phyloP scores from a whole-genome alignment of 2,329 filamentous ascomycete genomes.

The Tetracladium maxilliforme region DNA sequence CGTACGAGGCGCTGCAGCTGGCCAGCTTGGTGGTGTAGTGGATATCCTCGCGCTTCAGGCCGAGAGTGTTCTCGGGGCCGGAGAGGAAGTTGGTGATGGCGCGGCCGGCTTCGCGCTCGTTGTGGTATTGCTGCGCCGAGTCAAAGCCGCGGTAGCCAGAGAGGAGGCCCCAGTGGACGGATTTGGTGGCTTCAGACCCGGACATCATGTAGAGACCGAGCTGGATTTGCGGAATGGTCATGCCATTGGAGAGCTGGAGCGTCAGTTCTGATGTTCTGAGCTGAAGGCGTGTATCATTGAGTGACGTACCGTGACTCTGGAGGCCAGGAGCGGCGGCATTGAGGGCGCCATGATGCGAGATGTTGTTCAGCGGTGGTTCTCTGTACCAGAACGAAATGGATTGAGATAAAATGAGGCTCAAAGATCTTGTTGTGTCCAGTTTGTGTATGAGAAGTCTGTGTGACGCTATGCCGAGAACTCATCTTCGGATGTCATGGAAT shows the following conservation, averaged over 20 bases:
- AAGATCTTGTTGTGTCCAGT: too few relatives aligned
- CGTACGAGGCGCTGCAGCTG: conserved; percentile 47
- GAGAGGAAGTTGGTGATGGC: conserved; percentile 45
- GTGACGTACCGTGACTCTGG: too few relatives aligned
- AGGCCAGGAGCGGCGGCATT: too few relatives aligned
- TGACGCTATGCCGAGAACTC: too few relatives aligned
- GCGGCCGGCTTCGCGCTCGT: conserved; percentile 55
- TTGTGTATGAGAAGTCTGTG: too few relatives aligned
- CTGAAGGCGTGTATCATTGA: too few relatives aligned
- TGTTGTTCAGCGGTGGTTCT: too few relatives aligned
- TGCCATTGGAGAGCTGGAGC: conserved; percentile 44
- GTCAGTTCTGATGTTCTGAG: too few relatives aligned
- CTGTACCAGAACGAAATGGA: too few relatives aligned
- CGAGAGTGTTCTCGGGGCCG: conserved; percentile 26
- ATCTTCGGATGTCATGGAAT: too few relatives aligned
- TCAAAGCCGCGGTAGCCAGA: conserved; percentile 36
- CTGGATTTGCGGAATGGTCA: conserved; percentile 56
- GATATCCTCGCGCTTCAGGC: conserved; percentile 50
- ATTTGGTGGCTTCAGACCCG: conserved; percentile 38
- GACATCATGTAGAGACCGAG: conserved; percentile 62
- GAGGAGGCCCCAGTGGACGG: conserved; percentile 41
- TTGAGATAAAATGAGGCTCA: too few relatives aligned
- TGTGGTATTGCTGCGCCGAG: conserved; percentile 42
- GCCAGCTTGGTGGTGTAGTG: conserved; percentile 73
- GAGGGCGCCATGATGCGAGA: too few relatives aligned